Percentiles rank a stretch among this genome's conserved stretches.
These are phyloP conservation scores for Davidsoniella australis DNA, from an alignment of 2,329 filamentous ascomycete species.

Conservation along the genomic window DNA sequence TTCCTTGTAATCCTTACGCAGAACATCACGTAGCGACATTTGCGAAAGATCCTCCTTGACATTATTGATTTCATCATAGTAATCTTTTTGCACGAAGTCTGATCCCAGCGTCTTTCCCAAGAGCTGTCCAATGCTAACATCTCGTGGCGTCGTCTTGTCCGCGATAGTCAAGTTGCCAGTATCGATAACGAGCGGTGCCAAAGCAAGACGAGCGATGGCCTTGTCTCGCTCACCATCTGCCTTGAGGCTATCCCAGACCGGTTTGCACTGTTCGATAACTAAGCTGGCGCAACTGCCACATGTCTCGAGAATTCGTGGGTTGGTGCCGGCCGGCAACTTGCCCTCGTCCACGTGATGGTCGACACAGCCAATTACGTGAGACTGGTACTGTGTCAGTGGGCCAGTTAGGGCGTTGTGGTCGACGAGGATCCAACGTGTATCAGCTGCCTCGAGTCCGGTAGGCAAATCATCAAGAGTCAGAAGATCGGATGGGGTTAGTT, in stretches of 20 bases:
- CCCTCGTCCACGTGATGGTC: constrained; percentile 68
- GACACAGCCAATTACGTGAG: constrained; percentile 45
- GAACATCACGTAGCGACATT: constrained; percentile 46
- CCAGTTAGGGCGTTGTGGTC: constrained; percentile 65
- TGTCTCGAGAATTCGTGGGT: constrained; percentile 45
- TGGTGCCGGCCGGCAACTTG: constrained; percentile 27
- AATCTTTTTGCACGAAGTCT: constrained; percentile 34
- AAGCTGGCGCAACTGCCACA: constrained; percentile 60
- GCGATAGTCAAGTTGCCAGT: constrained; percentile 46
- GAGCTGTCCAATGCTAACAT: constrained; percentile 39
- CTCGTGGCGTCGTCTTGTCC: constrained; percentile 47
- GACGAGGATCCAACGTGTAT: constrained; percentile 55
- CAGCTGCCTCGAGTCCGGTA: constrained; percentile 28
- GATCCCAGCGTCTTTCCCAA: constrained; percentile 31
- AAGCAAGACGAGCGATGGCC: constrained; percentile 46
- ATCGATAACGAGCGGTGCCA: constrained; percentile 59
- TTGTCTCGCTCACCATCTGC: constrained; percentile 26
- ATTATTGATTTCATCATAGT: constrained; percentile 40
- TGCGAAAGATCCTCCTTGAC: constrained; percentile 52
- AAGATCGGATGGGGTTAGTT: constrained; percentile 41
- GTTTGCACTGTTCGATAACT: constrained; percentile 40
- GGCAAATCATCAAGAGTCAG: constrained; percentile 41
- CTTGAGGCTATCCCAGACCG: constrained; percentile 30
- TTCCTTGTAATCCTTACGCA: constrained; percentile 74
- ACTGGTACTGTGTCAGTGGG: constrained; percentile 33